These are phyloP conservation scores for Phytophthora podocarpi DNA, from an alignment of 352 stramenopile species.

Conservation along the genomic window DNA sequence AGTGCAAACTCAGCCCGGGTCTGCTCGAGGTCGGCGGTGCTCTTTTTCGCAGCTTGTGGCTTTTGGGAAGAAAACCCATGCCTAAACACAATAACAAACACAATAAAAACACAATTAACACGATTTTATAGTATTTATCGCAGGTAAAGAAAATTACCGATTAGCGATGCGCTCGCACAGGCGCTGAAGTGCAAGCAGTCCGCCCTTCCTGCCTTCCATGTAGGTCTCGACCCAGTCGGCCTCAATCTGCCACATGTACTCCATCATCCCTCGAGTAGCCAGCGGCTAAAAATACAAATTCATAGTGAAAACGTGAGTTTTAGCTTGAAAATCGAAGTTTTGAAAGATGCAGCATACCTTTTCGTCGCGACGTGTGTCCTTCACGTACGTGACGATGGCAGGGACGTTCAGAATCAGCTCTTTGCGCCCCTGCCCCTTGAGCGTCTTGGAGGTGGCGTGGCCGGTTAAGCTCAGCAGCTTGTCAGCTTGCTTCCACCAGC, in stretches of 20 bases:
- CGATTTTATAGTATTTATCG: no score
- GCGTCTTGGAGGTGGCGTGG: no score
- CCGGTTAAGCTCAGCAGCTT: not conserved
- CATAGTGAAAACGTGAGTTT: no score
- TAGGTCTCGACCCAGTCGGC: not conserved
- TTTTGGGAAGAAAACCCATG: not conserved
- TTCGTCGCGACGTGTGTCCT: not conserved
- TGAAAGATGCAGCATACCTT: not conserved
- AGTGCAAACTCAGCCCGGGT: not conserved
- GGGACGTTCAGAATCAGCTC: not conserved
- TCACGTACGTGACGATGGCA: not conserved
- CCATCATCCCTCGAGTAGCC: not conserved
- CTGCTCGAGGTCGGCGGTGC: not conserved
- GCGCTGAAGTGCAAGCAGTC: not conserved
- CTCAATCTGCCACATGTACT: no score
- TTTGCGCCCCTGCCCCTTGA: not conserved
- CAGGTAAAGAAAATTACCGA: conserved; percentile 4
- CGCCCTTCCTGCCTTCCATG: not conserved
- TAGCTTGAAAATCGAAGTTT: not conserved
- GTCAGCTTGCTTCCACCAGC: not conserved
- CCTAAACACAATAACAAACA: no score
- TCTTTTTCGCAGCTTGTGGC: not conserved
- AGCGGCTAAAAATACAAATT: not conserved
- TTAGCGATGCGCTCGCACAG: not conserved
- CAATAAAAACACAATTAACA: no score